These are phyloP conservation scores for Citropsis articulata DNA, from an alignment of 345 rosid species.

Conservation along the genomic window DNA sequence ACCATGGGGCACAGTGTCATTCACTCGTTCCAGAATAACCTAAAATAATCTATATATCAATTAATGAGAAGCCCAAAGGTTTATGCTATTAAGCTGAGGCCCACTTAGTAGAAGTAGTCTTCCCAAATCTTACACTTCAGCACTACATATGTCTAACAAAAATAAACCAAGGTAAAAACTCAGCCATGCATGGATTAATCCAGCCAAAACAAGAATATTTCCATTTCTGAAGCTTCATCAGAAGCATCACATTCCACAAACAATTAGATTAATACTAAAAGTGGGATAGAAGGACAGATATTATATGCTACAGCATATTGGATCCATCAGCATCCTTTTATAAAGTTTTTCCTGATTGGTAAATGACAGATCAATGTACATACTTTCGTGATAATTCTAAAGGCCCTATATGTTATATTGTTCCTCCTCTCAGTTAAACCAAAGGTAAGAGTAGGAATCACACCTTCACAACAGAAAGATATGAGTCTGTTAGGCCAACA, in stretches of 20 bases:
- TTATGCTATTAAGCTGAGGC: background rate
- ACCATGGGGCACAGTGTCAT: background rate
- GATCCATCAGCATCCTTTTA: background rate
- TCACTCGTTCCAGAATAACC: constrained; percentile 2
- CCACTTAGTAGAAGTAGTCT: background rate
- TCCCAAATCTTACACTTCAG: background rate
- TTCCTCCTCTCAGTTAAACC: background rate
- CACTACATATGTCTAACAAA: background rate
- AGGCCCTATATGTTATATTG: background rate
- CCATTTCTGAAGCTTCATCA: background rate
- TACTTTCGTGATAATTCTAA: background rate
- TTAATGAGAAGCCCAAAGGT: background rate
- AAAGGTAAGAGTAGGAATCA: background rate
- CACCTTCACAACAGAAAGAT: constrained; percentile 95
- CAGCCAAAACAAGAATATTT: background rate
- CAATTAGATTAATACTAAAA: background rate
- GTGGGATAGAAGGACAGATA: background rate
- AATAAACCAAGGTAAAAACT: background rate
- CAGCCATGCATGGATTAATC: background rate
- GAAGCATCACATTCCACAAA: background rate
- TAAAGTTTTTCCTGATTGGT: background rate
- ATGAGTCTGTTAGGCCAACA: constrained; percentile 87
- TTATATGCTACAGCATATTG: background rate
- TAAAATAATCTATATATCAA: background rate
- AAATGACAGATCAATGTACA: background rate